A percentile compares a stretch with the other conserved stretches of the same genome.
Evolutionary conservation across 768 basidiomycete genomes (phyloP).

Genomic region (Mycena metata): DNA sequence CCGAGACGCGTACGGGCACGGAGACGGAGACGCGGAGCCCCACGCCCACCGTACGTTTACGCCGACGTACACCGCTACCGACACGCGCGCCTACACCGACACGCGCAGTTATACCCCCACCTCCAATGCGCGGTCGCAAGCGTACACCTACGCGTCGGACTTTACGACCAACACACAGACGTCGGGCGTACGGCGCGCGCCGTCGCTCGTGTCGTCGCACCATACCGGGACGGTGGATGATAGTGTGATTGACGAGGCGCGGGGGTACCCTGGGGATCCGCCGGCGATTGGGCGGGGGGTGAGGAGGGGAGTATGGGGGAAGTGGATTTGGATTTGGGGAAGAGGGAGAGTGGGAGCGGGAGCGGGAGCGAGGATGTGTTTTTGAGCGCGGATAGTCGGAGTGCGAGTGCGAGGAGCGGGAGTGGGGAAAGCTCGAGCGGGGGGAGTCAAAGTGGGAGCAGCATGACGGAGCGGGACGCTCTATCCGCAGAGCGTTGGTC

Average conservation of each 20-base stretch:
- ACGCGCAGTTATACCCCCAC: too few relatives aligned
- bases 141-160: too few relatives aligned
- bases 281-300: constrained; percentile 77
- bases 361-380: constrained; percentile 32
- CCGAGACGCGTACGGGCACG: too few relatives aligned
- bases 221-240: constrained; percentile 82
- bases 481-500: constrained; percentile 33
- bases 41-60: too few relatives aligned
- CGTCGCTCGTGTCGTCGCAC: constrained; percentile 68
- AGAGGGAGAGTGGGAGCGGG: constrained; percentile 59
- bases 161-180: neutral
- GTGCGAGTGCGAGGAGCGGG: constrained; percentile 8
- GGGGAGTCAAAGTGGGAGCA: constrained; percentile 9
- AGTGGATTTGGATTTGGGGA: constrained; percentile 56
- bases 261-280: constrained; percentile 78
- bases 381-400: constrained; percentile 29
- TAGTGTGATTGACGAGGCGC: constrained; percentile 64
- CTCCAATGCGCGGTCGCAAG: too few relatives aligned
- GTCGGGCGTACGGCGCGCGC: constrained; percentile 52
- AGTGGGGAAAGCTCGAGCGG: neutral
- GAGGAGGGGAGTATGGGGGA: constrained; percentile 84
- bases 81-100: neutral
- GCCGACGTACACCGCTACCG: constrained; percentile 6
- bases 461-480: constrained; percentile 30
- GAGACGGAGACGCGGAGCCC: too few relatives aligned